A percentile compares a stretch with the other conserved stretches of the same genome.
Evolutionary conservation across 768 basidiomycete genomes (phyloP).

Genomic region (Phlebiopsis gigantea): DNA sequence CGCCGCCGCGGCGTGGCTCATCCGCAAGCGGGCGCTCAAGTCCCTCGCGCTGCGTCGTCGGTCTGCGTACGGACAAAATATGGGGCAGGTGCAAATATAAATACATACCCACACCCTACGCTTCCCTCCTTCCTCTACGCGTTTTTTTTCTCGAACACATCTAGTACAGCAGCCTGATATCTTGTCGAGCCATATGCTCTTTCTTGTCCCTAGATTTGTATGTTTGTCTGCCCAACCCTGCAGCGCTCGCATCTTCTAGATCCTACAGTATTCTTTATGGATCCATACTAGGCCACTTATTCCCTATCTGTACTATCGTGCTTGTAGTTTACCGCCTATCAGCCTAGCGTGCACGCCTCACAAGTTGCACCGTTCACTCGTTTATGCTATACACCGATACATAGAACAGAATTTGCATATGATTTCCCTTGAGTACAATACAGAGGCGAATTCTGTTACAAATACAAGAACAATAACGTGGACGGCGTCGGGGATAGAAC

Average conservation of each 20-base stretch:
- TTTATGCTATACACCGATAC: not conserved
- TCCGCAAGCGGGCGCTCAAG: slow-evolving; percentile 43
- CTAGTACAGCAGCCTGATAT: not conserved
- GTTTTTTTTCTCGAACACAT: not conserved
- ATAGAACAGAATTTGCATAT: slow-evolving; percentile 1
- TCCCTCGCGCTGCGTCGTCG: slow-evolving; percentile 17
- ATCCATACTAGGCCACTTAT: not conserved
- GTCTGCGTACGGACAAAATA: not conserved
- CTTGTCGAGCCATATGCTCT: not conserved
- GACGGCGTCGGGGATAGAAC: not conserved
- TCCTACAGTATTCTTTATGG: not conserved
- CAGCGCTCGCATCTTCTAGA: not conserved
- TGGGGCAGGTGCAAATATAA: not conserved
- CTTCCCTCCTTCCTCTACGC: not conserved
- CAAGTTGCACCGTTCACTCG: not conserved
- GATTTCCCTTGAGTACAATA: slow-evolving; percentile 11
- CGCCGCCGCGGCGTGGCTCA: slow-evolving; percentile 37
- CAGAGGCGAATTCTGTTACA: slow-evolving; percentile 3
- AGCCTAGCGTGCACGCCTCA: not conserved
- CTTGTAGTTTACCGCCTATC: slow-evolving; percentile 1
- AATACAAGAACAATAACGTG: slow-evolving; percentile 4
- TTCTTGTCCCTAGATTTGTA: not conserved
- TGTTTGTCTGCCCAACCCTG: not conserved
- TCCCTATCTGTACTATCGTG: not conserved
- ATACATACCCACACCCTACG: not conserved